Conservation (phyloP, 192 early-diverging fungal genomes). For the Pilaira anomala region DNA sequence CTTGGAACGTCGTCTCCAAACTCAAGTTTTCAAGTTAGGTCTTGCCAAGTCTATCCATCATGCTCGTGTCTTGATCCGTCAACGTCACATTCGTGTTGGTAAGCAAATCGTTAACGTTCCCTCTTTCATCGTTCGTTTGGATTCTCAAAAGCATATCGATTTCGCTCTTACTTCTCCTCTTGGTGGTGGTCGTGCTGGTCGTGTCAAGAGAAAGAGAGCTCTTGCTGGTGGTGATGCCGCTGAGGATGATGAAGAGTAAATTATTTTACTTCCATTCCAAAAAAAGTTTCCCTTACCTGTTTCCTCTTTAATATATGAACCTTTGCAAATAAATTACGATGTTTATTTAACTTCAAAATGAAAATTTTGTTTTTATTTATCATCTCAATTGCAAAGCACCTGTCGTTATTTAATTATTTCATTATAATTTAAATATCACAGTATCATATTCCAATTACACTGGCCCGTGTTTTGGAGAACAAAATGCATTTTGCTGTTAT, state of each 20-base stretch:
- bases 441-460: background rate
- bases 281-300: too few species aligned
- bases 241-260: conserved; percentile 66
- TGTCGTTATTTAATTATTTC: background rate
- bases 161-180: conserved; percentile 75
- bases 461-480: background rate
- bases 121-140: conserved; percentile 91
- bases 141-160: conserved; percentile 62
- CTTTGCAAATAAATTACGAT: conserved; percentile 17
- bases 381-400: conserved; percentile 5
- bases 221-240: conserved; percentile 54
- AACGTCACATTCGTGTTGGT: conserved; percentile 97
- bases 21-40: conserved; percentile 98
- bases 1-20: conserved; percentile 97
- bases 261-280: background rate
- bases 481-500: background rate
- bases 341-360: background rate
- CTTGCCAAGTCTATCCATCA: conserved; percentile 99
- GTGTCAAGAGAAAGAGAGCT: conserved; percentile 94
- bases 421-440: background rate
- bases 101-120: conserved; percentile 98
- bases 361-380: background rate
- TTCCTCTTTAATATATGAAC: conserved; percentile 14
- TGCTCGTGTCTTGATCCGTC: conserved; percentile 96
- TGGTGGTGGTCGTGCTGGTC: conserved; percentile 97